Conservation (phyloP, 2,329 filamentous ascomycete genomes). For the Phialophora chinensis region DNA sequence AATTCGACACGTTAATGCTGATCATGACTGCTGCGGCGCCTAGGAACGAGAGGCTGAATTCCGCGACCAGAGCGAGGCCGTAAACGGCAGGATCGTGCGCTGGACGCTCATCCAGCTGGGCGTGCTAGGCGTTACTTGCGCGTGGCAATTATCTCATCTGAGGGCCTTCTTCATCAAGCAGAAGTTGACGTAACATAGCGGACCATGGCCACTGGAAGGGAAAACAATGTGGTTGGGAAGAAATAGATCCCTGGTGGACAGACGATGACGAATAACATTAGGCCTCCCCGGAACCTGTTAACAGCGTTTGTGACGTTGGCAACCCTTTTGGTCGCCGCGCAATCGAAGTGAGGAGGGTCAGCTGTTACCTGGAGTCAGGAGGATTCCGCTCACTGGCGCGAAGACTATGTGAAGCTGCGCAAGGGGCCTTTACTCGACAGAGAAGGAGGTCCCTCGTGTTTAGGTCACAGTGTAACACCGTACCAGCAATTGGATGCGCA, state of each 20-base stretch:
- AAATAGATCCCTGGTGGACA: background rate
- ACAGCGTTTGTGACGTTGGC: background rate
- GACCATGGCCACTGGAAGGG: background rate
- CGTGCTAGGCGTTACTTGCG: constrained; percentile 84
- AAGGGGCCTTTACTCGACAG: background rate
- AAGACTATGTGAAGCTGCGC: background rate
- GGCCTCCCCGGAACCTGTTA: background rate
- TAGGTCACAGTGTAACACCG: background rate
- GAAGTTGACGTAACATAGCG: constrained; percentile 79
- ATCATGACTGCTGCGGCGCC: background rate
- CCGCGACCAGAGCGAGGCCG: constrained; percentile 93
- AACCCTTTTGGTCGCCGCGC: background rate
- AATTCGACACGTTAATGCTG: background rate
- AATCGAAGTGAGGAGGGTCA: background rate
- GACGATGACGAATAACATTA: background rate
- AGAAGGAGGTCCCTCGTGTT: background rate
- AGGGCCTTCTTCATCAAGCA: constrained; percentile 99
- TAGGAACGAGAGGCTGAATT: constrained; percentile 98
- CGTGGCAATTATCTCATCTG: constrained; percentile 95
- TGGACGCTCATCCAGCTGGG: constrained; percentile 92
- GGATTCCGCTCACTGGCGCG: background rate
- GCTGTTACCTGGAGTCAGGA: background rate
- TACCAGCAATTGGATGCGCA: background rate
- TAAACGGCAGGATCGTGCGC: constrained; percentile 87
- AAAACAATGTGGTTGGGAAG: background rate